A percentile compares a stretch with the other conserved stretches of the same genome.
Conservation (phyloP, 1,284 basidiomycete genomes). For the Puccinia triticina region DNA sequence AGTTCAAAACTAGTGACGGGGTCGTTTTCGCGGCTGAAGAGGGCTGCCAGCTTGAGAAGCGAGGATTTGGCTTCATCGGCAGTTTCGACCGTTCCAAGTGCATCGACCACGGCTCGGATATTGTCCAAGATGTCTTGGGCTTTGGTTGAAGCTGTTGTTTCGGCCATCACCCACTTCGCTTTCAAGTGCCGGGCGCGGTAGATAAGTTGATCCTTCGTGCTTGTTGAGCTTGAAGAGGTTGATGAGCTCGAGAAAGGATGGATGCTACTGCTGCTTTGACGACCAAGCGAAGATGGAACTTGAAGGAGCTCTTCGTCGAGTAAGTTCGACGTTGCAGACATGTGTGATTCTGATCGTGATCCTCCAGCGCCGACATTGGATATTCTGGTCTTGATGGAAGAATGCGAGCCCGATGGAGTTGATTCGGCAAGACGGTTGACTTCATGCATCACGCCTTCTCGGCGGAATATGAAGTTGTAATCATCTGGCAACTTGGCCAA, state of each 20-base stretch:
- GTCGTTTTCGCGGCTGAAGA: constrained; percentile 71
- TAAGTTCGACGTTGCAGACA: constrained; percentile 13
- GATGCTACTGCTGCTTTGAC: constrained; percentile 19
- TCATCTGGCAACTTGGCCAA: constrained; percentile 76
- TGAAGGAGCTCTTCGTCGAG: constrained; percentile 16
- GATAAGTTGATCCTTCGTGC: constrained; percentile 48
- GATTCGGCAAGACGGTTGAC: constrained; percentile 66
- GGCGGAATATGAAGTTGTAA: constrained; percentile 81
- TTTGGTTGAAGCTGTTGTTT: constrained; percentile 54
- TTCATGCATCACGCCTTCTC: constrained; percentile 92
- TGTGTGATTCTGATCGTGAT: constrained; percentile 32
- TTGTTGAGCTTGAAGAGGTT: constrained; percentile 20
- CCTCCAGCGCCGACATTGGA: constrained; percentile 16
- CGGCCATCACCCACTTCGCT: constrained; percentile 22
- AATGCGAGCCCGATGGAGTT: constrained; percentile 66
- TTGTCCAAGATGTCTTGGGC: constrained; percentile 69
- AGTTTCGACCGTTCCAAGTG: constrained; percentile 67
- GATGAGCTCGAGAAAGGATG: constrained; percentile 33
- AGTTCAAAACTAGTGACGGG: constrained; percentile 95
- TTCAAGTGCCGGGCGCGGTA: constrained; percentile 52
- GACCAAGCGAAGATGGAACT: constrained; percentile 10
- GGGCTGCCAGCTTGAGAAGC: constrained; percentile 72
- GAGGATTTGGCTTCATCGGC: constrained; percentile 71
- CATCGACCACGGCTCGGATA: constrained; percentile 66
- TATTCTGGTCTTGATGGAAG: constrained; percentile 56